Evolutionary conservation across 2,329 filamentous ascomycete genomes (phyloP), one percentile per base, ranked within the genome.

Genomic region (Pestalotiopsis sp.): DNA sequence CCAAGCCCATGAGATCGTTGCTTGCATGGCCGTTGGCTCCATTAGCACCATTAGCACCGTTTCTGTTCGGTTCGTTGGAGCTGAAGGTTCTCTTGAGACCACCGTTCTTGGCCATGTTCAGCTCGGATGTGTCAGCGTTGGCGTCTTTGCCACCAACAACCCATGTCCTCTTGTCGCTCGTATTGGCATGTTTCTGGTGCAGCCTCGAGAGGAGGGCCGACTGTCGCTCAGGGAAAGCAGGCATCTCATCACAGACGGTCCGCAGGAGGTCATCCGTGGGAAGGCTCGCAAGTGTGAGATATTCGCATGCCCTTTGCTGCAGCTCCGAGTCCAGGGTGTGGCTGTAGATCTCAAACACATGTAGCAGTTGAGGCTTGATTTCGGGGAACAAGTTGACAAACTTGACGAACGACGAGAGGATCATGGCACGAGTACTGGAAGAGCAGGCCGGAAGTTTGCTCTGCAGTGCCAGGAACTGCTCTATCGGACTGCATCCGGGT

Each of bases 381-480:
- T 99, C 97, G 1, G 96, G 96, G 80, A 99, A 99, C 65, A 99
- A 83, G 80, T 99, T 99, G 82, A 99, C 93, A 75, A 95, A 99
- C 82, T 99, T 99, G 86, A 98, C 87, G 78, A 98, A 99, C 66
- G 92, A 97, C 0, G 95, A 98, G 60, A 99, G 83, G 56, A 99
- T 93, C 86, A 99, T 97, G 31, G 94, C 96, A 72, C 95, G 88
- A 12, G 97, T 98, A 74, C 91, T 92, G 20, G 95, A 92, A 0
- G 95, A 97, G 78, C 93, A 97, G 6, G 91, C 92, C 59, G 93
- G 90, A 77, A 99, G 91, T 82, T 99, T 99, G 64, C 89, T 88
- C 75, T 98, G 95, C 68, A 99, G 84, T 17, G 95, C 95, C 83
- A 98, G 84, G 80, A 97, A 97, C 78, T 99, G 96, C 81, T 99